Base-by-base conservation (phyloP, 2,329 filamentous ascomycete genomes). In the Talaromyces atroroseus region DNA sequence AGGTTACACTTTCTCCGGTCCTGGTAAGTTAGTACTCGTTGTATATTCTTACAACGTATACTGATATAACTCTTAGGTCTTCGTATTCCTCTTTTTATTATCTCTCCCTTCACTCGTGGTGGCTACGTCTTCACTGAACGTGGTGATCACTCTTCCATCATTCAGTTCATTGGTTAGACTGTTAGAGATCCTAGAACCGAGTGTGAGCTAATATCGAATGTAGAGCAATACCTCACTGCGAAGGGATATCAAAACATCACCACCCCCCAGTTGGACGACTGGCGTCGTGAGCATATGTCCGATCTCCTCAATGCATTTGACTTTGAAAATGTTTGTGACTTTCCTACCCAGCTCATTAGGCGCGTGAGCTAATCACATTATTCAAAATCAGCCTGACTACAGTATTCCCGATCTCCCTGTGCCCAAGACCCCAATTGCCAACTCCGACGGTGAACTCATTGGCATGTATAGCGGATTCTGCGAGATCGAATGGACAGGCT, bases 21-120 rank as follows among this genome's bases (percentile, higher is more conserved):
- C 76, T 48, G 71, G 53, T 55, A 18, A 21, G 46, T 16, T 5
- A 29, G 11, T 29, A 11, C 5, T 29, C 8, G 2, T n/a, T 18
- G 5, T 10, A 34, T 20, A 42, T 11, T 10, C 1, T 7, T 34
- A 16, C 16, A 6, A 32, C 7, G 11, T 20, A 7, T 44, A 26
- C 24, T 54, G n/a, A 54, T 12, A 20, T 2, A 20, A 8, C 1
- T 29, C 20, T 3, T 18, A 55, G 53, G 75, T 21, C 76, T 80
- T 62, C 78, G 80, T 7, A 69, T 82, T 2, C 80, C 80, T 0
- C 79, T 82, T 58, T 78, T 79, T 59, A 80, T 82, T 64, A 72
- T 82, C 55, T 82, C 80, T 0, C 80, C 80, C 0, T 82, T 77
- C 73, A 82, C 80, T 0, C 77, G 80, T 12, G 77, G 78, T 10